A percentile compares a stretch with the other conserved stretches of the same genome.
Conservation (phyloP, 306 rosid genomes). For the Medicago ruthenica region DNA sequence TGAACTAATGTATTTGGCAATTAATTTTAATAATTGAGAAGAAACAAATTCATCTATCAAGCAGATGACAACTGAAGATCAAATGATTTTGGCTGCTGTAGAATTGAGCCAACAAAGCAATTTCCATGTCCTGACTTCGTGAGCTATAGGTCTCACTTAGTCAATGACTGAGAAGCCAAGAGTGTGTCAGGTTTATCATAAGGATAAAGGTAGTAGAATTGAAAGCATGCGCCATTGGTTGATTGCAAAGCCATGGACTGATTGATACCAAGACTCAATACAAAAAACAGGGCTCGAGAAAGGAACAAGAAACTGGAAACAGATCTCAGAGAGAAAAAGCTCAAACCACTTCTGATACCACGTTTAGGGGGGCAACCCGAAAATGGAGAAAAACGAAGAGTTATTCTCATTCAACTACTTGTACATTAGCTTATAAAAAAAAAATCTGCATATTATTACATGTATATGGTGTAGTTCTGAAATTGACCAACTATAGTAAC, state of each 20-base stretch:
- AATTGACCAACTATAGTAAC: constrained; percentile 6
- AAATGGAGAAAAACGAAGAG: constrained; percentile 7
- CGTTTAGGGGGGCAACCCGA: background rate
- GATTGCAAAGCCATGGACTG: constrained; percentile 7
- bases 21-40: background rate
- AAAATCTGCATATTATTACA: background rate
- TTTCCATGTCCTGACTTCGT: background rate
- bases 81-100: background rate
- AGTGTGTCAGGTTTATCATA: background rate
- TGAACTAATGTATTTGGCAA: background rate
- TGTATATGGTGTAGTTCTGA: background rate
- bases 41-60: background rate
- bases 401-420: background rate
- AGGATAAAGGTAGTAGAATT: background rate
- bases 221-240: background rate
- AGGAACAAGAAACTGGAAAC: background rate
- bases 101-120: background rate
- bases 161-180: background rate
- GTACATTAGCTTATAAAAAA: background rate
- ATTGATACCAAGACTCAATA: background rate
- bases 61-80: background rate
- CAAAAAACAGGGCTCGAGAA: background rate
- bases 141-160: background rate
- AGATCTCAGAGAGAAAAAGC: background rate
- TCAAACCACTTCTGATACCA: background rate